Percentiles rank a stretch among this genome's conserved stretches.
phyloP scores from a whole-genome alignment of 2,329 filamentous ascomycete species.

The Epichloe elymi region DNA sequence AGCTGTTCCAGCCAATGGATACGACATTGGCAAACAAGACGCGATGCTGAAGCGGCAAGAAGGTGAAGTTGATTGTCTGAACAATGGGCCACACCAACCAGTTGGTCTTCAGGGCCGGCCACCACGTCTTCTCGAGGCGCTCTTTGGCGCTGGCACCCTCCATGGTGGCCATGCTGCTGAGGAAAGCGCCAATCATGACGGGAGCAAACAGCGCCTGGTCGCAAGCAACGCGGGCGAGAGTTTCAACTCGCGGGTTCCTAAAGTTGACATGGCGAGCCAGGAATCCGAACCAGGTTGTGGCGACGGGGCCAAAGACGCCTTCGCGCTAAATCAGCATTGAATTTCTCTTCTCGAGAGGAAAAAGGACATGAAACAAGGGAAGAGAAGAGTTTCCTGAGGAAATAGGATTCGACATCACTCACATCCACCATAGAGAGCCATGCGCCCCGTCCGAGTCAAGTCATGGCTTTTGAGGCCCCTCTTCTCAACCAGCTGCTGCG shows the following conservation, averaged over 20 bases:
- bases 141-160: slow-evolving; percentile 50
- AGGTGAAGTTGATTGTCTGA: slow-evolving; percentile 76
- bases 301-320: slow-evolving; percentile 78
- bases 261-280: slow-evolving; percentile 58
- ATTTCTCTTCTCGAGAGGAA: too few relatives aligned
- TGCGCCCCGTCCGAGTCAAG: slow-evolving; percentile 55
- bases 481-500: slow-evolving; percentile 83
- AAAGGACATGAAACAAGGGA: not conserved
- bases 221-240: slow-evolving; percentile 60
- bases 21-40: slow-evolving; percentile 80
- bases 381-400: not conserved
- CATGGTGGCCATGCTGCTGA: slow-evolving; percentile 71
- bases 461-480: slow-evolving; percentile 68
- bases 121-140: slow-evolving; percentile 61
- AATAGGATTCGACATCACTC: slow-evolving; percentile 17
- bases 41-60: slow-evolving; percentile 71
- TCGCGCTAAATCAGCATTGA: not conserved
- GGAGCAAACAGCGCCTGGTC: slow-evolving; percentile 80
- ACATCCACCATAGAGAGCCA: slow-evolving; percentile 71
- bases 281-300: slow-evolving; percentile 75
- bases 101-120: slow-evolving; percentile 63
- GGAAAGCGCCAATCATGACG: slow-evolving; percentile 68
- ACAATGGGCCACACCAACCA: slow-evolving; percentile 81
- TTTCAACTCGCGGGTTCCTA: slow-evolving; percentile 52
- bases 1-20: slow-evolving; percentile 53